Evolutionary conservation across 345 rosid species (phyloP).

Genomic region (Salix udensis): DNA sequence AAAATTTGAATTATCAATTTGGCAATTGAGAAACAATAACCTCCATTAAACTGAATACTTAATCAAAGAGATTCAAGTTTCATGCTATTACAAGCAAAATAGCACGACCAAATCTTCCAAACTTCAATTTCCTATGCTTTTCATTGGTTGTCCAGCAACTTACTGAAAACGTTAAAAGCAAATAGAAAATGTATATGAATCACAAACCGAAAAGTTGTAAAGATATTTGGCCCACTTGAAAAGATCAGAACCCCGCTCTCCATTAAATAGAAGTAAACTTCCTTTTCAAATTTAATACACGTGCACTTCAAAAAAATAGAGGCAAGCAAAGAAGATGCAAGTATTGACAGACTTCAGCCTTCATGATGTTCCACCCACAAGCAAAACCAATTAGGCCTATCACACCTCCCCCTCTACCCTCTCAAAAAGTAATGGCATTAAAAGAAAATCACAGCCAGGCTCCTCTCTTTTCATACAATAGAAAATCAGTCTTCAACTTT

Average conservation of each 20-base stretch:
- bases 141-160: neutral
- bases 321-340: neutral
- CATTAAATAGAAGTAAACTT: neutral
- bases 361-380: no score
- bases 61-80: neutral
- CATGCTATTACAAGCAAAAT: neutral
- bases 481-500: no score
- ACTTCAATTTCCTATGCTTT: neutral
- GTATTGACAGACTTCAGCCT: no score
- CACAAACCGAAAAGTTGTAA: neutral
- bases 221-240: neutral
- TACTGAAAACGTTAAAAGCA: neutral
- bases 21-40: neutral
- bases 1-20: neutral
- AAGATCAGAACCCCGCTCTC: neutral
- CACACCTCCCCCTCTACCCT: neutral
- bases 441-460: no score
- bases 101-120: neutral
- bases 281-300: neutral
- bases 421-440: no score
- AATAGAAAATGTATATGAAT: neutral
- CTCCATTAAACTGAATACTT: neutral
- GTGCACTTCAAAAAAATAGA: neutral
- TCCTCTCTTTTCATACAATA: no score
- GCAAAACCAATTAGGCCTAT: no score